Evolutionary conservation across 257 asterid species (phyloP), one percentile per base, ranked within the genome.

Genomic region (Cinchona pubescens): DNA sequence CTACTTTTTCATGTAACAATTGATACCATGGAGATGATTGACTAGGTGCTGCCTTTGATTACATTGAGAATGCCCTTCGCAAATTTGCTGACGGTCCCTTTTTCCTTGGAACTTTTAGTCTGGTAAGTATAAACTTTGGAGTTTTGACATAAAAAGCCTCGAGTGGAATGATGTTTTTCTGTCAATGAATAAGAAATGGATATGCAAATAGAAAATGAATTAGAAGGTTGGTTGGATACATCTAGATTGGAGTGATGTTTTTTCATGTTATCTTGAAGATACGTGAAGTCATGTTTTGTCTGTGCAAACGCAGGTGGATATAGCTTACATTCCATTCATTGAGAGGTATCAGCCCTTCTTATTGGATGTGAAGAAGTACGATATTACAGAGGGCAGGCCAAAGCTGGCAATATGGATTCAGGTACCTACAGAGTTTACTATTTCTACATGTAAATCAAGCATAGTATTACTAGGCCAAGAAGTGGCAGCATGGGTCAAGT

Each of bases 71-170:
- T 69, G 88, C 91, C 79, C 95, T 91, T 79, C 87, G 87, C 78
- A 93, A 83, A 83, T 93, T 88, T 40, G 79, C 76, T 3, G 96
- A 88, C 51, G 95, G 96, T 37, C 89, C 97, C 0, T 91, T 93
- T 78, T 87, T 91, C 81, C 93, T 93, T 53, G 98, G 98, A 83
- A 80, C 82, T 56, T 88, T 93, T 61, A 93, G 97, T 85, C 83
- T 91, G 87, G 96, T 88, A 73, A 80, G 92, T 73, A 67, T 46
- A 67, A 56, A n/a, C n/a, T n/a, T n/a, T n/a, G n/a, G n/a, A n/a
- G n/a, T n/a, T n/a, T n/a, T n/a, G n/a, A n/a, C n/a, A 6, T 34
- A 59, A 38, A 62, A 81, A 89, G 60, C 87, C 89, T n/a, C 37
- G 84, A 84, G 62, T 79, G 87, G 59, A 6, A 84, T 88, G 19